Base-by-base conservation (phyloP, 805 yeast species). In the Wickerhamomyces canadensis region DNA sequence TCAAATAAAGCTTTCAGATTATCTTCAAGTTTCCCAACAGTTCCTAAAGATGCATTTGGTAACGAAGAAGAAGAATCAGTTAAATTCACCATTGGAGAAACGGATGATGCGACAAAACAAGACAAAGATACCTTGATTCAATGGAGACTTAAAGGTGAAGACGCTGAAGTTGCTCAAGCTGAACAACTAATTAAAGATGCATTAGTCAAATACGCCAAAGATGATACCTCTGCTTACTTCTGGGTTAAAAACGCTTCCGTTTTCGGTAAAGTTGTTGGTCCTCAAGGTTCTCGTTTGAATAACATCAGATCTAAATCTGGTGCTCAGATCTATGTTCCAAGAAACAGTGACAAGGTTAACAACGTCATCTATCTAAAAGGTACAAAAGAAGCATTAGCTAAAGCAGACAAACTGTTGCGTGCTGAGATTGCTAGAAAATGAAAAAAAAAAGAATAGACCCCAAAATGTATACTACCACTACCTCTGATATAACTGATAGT, bases 251-350 rank as follows among this genome's bases (percentile, higher is more conserved):
- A 74, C 40, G 61, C 76, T 12, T 54, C 61, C 19, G 55, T 57
- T 31, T 81, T 83, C 58, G 72, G 81, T 40, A 74, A 69, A 55
- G 67, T 86, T 36, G 74, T 87, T 45, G 96, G 96, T 8, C 78
- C 86, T 13, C 80, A 76, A 48, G 96, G 96, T 33, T 61, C 78
- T 25, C 77, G 74, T 43, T 67, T 86, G 54, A 76, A 72, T 51
- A 62, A 64, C 45, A 70, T 85, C 41, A 78, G 93, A 64, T 64
- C 65, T 19, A 64, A 69, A 40, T 66, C 83, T 16, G 76, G 74
- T 15, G 68, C 82, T 27, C 68, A 74, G 40, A 73, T 84, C 43
- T 67, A 69, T 34, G 76, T 84, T 37, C 94, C 93, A 48, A 76
- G 76, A 58, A 62, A 64, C 32, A 59, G 58, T 33, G 83, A 78